These are phyloP conservation scores for Tremella yokohamensis DNA, from an alignment of 768 basidiomycete species.

Conservation along the genomic window DNA sequence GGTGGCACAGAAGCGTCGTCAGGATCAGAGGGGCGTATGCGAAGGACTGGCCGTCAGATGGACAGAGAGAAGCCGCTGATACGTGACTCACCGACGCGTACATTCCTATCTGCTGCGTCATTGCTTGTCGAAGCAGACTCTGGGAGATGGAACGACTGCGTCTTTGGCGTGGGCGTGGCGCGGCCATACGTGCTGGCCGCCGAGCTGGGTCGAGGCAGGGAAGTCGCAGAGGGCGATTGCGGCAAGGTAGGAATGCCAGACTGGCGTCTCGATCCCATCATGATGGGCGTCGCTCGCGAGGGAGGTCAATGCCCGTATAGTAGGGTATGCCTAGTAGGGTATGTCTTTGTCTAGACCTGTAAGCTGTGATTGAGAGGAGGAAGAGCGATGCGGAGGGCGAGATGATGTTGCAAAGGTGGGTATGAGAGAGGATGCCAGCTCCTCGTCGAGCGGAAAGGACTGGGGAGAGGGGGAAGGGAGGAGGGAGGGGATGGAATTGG, in stretches of 20 bases:
- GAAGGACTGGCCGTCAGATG: conserved; percentile 61
- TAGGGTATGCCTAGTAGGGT: too few species aligned
- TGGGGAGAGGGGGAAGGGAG: too few species aligned
- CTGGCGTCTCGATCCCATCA: conserved; percentile 7
- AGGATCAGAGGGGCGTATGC: conserved; percentile 80
- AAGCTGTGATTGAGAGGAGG: too few species aligned
- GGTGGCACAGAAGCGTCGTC: conserved; percentile 87
- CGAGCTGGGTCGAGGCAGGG: conserved; percentile 10
- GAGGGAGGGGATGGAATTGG: too few species aligned
- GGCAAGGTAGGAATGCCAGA: conserved; percentile 1
- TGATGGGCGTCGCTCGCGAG: background rate
- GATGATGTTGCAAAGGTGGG: too few species aligned
- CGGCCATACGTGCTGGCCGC: background rate
- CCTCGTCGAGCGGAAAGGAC: too few species aligned
- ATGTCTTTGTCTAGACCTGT: too few species aligned
- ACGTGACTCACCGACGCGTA: conserved; percentile 35
- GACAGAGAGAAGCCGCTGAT: background rate
- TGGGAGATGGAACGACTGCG: background rate
- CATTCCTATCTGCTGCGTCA: conserved; percentile 25
- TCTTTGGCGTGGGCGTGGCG: background rate
- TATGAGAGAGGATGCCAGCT: too few species aligned
- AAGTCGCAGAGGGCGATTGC: conserved; percentile 4
- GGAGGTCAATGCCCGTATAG: too few species aligned
- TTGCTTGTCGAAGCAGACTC: background rate
- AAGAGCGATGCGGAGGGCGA: too few species aligned